Conservation (phyloP, 768 basidiomycete species). For the Podaxis sp. region DNA sequence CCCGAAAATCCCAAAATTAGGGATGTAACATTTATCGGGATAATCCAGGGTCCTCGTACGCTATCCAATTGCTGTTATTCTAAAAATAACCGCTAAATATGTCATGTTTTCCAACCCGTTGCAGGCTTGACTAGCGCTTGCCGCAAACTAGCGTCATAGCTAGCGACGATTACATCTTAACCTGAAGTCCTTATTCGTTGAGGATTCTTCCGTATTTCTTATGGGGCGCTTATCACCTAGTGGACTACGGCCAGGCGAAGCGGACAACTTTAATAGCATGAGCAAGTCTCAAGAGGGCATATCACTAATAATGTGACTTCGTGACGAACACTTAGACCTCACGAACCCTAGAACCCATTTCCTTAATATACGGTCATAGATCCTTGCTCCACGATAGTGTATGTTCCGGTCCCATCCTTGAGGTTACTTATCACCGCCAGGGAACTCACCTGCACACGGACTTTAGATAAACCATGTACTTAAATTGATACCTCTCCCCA, state of each 20-base stretch:
- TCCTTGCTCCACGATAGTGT: background rate
- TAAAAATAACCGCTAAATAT: slow-evolving; percentile 1
- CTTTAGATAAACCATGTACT: background rate
- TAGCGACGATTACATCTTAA: background rate
- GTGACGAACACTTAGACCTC: background rate
- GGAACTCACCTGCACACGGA: background rate
- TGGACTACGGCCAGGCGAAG: background rate
- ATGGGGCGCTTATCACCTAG: background rate
- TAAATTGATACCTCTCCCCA: background rate
- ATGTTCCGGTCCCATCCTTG: background rate
- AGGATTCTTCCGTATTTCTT: background rate
- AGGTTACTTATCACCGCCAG: background rate
- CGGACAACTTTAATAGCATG: background rate
- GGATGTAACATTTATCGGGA: no score
- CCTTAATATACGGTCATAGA: background rate
- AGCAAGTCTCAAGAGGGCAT: background rate
- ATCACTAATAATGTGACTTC: background rate
- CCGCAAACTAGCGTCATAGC: slow-evolving; percentile 28
- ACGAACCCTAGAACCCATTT: background rate
- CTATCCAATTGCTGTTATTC: background rate
- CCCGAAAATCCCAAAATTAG: no score
- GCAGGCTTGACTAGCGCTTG: slow-evolving; percentile 57
- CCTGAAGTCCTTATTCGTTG: background rate
- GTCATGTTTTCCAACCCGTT: background rate
- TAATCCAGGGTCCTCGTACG: no score